Evolutionary conservation across 1,139 yeast species (phyloP).

Genomic region (Keqinozyma sinolaborantium): DNA sequence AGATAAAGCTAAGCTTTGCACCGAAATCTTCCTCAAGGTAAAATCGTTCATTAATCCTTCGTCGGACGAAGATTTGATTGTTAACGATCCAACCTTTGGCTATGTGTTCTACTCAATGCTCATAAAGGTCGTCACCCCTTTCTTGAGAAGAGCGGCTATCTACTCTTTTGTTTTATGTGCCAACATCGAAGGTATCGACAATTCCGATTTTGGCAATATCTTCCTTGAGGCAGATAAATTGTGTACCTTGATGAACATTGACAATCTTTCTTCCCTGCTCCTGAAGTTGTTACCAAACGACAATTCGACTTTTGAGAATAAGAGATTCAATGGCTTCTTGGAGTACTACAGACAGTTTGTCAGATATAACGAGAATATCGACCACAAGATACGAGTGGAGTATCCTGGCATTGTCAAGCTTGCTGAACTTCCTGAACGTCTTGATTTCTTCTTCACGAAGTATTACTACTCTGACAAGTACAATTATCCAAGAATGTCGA

Average conservation of each 20-base stretch:
- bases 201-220: constrained; percentile 13
- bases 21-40: constrained; percentile 14
- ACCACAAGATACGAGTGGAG: constrained; percentile 28
- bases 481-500: constrained; percentile 36
- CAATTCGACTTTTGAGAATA: constrained; percentile 11
- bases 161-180: constrained; percentile 58
- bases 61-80: constrained; percentile 9
- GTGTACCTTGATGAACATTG: constrained; percentile 51
- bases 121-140: constrained; percentile 58
- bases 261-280: constrained; percentile 16
- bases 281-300: constrained; percentile 12
- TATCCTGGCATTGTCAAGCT: constrained; percentile 67
- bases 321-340: constrained; percentile 18
- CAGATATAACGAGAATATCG: constrained; percentile 4
- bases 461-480: constrained; percentile 46
- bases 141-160: constrained; percentile 64
- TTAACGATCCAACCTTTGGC: constrained; percentile 22
- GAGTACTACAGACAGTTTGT: constrained; percentile 4
- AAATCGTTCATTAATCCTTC: constrained; percentile 4
- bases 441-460: constrained; percentile 68
- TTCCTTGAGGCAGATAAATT: constrained; percentile 57
- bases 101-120: constrained; percentile 51
- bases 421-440: constrained; percentile 58
- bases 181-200: constrained; percentile 38
- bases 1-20: constrained; percentile 13